phyloP scores from a whole-genome alignment of 2,329 filamentous ascomycete genomes.

The Aspergillus caelatus region DNA sequence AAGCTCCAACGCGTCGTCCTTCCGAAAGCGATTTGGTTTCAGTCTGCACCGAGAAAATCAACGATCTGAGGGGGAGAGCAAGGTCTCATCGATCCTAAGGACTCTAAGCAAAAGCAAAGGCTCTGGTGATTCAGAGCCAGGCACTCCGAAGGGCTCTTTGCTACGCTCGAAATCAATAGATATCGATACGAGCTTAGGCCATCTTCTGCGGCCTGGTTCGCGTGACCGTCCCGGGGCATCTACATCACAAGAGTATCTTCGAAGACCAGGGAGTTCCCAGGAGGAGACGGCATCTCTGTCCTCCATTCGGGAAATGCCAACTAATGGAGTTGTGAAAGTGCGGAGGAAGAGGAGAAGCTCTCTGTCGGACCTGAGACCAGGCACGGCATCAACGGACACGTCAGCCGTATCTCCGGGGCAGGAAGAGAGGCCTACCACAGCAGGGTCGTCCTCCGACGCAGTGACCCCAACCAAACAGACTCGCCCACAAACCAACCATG shows the following conservation, averaged over 20 bases:
- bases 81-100: constrained; percentile 77
- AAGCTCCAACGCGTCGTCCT: constrained; percentile 82
- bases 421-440: constrained; percentile 42
- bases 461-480: constrained; percentile 33
- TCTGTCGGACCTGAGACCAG: constrained; percentile 76
- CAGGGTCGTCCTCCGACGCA: constrained; percentile 29
- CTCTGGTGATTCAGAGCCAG: constrained; percentile 65
- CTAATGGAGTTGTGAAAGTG: constrained; percentile 46
- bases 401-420: constrained; percentile 36
- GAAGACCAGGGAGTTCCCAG: constrained; percentile 49
- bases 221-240: constrained; percentile 58
- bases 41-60: constrained; percentile 78
- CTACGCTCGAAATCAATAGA: constrained; percentile 79
- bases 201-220: constrained; percentile 56
- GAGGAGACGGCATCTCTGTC: constrained; percentile 51
- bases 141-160: constrained; percentile 68
- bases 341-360: constrained; percentile 86
- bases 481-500: constrained; percentile 34
- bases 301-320: constrained; percentile 56
- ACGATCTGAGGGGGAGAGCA: constrained; percentile 69
- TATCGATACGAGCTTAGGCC: constrained; percentile 54
- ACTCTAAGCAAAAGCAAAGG: constrained; percentile 81
- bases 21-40: constrained; percentile 82
- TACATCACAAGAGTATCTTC: constrained; percentile 50
- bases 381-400: constrained; percentile 64